Evolutionary conservation across 2,329 filamentous ascomycete genomes (phyloP).

Genomic region (Tolypocladium cylindrosporum): DNA sequence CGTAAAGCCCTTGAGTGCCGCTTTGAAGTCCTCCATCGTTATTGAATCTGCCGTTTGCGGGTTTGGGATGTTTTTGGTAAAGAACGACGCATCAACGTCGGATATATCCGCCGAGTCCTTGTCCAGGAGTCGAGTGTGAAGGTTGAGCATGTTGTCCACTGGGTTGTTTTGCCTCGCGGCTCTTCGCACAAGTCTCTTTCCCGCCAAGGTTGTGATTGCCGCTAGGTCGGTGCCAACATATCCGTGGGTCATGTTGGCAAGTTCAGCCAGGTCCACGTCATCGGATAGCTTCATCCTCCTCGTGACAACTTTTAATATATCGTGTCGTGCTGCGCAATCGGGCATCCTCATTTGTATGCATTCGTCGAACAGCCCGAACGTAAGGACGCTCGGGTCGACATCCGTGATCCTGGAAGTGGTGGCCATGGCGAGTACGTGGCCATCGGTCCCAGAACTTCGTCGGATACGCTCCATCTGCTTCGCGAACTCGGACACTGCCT

Average conservation of each 20-base stretch:
- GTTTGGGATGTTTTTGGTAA: not conserved
- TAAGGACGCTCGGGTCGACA: slow-evolving; percentile 67
- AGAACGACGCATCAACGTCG: not conserved
- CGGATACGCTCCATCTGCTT: slow-evolving; percentile 77
- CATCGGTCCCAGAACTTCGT: slow-evolving; percentile 58
- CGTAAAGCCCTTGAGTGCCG: slow-evolving; percentile 54
- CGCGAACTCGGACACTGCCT: slow-evolving; percentile 73
- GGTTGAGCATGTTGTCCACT: slow-evolving; percentile 3
- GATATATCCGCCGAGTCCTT: slow-evolving; percentile 2
- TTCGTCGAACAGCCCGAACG: slow-evolving; percentile 67
- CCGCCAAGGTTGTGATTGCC: slow-evolving; percentile 41
- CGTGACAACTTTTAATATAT: slow-evolving; percentile 68
- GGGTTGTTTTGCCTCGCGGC: slow-evolving; percentile 19
- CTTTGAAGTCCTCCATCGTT: slow-evolving; percentile 50
- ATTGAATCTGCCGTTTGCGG: slow-evolving; percentile 4
- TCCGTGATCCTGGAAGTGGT: slow-evolving; percentile 85
- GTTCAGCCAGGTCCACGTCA: slow-evolving; percentile 60
- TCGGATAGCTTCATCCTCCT: slow-evolving; percentile 52
- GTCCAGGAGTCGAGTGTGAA: slow-evolving; percentile 2
- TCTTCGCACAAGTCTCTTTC: slow-evolving; percentile 25
- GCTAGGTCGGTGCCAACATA: slow-evolving; percentile 88
- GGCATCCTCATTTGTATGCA: slow-evolving; percentile 86
- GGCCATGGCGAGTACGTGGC: slow-evolving; percentile 79
- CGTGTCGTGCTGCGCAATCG: slow-evolving; percentile 63
- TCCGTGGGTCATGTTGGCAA: slow-evolving; percentile 81